Evolutionary conservation across 2,329 filamentous ascomycete species (phyloP), one percentile per base, ranked within the genome.

Genomic region (Chaetomiaceae sp.): DNA sequence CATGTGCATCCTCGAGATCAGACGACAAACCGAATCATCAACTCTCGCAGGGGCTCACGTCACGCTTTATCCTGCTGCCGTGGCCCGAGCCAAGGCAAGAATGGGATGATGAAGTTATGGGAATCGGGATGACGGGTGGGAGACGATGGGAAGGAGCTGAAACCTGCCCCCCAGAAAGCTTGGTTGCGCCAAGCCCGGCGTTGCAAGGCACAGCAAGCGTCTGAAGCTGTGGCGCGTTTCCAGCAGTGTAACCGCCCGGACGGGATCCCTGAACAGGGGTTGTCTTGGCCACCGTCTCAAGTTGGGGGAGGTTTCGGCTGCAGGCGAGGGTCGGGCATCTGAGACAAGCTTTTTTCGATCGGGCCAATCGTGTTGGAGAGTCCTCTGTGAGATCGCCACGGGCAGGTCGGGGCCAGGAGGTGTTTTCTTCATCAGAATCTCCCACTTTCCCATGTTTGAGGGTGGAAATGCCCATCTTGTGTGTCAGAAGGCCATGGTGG

Each of bases 251-350:
- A 27, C 25, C 5, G 42, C 42, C 42, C 11, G 14, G 17, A 38
- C 6, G 20, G 11, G 15, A 19, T 3, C 19, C 33, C 20, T 29
- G 22, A 22, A 47, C 42, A 39, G 27, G 50, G 50, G 43, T 17
- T 31, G 22, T 31, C 34, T 51, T 59, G 54, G 36, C 50, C 33
- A 51, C 51, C 60, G 60, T 62, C 60, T 62, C 60, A 62, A 58
- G 53, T 60, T 46, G 47, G n/a, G n/a, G n/a, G 56, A 31, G 49
- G 59, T 55, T 42, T 40, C 46, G 22, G 53, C 23, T 20, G 27
- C 52, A 54, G 20, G 31, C 56, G 29, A 52, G 37, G 19, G 8
- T 17, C 17, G 19, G 17, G 17, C 47, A 42, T 56, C 54, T 53
- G 56, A 57, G 37, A 58, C 56, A 60, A 60, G 55, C 57, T 55